A percentile compares a stretch with the other conserved stretches of the same genome.
These are phyloP conservation scores for Aspergillus novofumigatus DNA, from an alignment of 2,329 filamentous ascomycete genomes.

Conservation along the genomic window DNA sequence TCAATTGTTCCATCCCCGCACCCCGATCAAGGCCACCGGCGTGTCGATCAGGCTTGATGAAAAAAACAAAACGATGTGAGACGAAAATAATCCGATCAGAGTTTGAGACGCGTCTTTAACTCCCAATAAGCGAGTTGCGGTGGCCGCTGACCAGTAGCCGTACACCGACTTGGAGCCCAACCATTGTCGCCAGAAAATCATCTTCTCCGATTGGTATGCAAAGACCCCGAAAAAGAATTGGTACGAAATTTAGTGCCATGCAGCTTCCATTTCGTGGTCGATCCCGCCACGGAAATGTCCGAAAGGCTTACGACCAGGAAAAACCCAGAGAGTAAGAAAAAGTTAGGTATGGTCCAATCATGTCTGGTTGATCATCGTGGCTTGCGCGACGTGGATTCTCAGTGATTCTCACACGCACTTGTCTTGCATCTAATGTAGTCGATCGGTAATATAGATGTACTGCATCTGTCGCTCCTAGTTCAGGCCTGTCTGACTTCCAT, in stretches of 20 bases:
- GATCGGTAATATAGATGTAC: not conserved
- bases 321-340: not conserved
- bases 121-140: not conserved
- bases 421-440: not conserved
- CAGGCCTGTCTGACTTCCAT: not conserved
- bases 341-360: not conserved
- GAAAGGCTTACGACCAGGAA: not conserved
- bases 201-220: not conserved
- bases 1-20: conserved; percentile 18
- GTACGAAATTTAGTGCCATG: not conserved
- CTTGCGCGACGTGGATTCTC: not conserved
- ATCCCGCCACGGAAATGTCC: not conserved
- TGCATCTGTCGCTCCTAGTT: not conserved
- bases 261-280: not conserved
- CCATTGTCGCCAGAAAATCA: not conserved
- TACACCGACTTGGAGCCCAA: not conserved
- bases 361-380: not conserved
- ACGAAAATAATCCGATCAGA: not conserved
- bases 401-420: not conserved
- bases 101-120: not conserved
- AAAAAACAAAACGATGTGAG: not conserved
- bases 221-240: not conserved
- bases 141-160: not conserved
- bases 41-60: conserved; percentile 21
- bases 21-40: conserved; percentile 21